A percentile compares a stretch with the other conserved stretches of the same genome.
Evolutionary conservation across 148 eudicot species (phyloP).

Genomic region (Rhododendron ovatum): DNA sequence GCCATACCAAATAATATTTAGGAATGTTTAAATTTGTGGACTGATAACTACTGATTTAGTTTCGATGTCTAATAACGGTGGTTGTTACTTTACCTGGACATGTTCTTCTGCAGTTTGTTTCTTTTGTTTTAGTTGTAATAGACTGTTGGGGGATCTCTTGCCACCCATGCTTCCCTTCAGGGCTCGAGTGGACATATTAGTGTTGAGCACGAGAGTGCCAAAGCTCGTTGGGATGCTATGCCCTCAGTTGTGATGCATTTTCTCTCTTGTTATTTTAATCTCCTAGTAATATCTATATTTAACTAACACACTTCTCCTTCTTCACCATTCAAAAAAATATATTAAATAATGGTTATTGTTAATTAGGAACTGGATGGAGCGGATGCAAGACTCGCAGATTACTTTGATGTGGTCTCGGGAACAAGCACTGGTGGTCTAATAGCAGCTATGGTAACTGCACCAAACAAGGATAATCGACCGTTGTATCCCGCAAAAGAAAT

Average conservation of each 20-base stretch:
- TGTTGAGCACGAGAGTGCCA: no score
- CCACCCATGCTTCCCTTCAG: no score
- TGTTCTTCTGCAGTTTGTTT: no score
- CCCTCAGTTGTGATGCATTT: no score
- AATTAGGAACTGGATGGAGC: conserved; percentile 43
- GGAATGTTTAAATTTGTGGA: neutral
- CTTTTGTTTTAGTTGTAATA: no score
- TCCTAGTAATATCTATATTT: neutral
- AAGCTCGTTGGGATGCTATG: no score
- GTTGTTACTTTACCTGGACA: no score
- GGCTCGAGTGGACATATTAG: no score
- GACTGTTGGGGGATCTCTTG: no score
- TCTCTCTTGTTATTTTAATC: neutral
- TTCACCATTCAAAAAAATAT: neutral
- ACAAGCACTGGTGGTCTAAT: conserved; percentile 60
- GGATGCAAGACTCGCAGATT: conserved; percentile 48
- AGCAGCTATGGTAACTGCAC: conserved; percentile 49
- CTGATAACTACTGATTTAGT: neutral
- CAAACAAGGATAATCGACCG: conserved; percentile 35
- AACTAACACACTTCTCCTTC: neutral
- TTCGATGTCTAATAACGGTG: neutral
- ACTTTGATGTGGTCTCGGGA: conserved; percentile 61
- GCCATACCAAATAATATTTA: neutral
- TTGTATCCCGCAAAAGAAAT: conserved; percentile 47
- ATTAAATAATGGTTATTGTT: neutral